Evolutionary conservation across 257 asterid species (phyloP).

Genomic region (Rhazya stricta): DNA sequence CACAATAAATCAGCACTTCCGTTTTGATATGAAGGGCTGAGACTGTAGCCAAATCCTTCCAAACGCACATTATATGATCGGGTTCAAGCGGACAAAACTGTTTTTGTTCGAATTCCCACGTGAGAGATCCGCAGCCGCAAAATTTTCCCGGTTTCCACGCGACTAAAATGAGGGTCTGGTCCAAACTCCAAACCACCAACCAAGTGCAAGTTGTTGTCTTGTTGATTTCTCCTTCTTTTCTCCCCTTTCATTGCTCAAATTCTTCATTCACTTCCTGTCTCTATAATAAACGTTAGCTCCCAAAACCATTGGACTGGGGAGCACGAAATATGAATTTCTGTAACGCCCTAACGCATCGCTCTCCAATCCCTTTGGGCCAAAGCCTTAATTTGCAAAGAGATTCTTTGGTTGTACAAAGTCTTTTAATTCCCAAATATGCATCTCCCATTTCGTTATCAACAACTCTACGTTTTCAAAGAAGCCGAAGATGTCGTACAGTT

Average conservation of each 20-base stretch:
- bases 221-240: neutral
- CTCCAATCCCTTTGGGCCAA: slow-evolving; percentile 4
- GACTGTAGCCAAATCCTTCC: no score
- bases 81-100: no score
- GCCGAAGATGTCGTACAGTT: slow-evolving; percentile 3
- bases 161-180: neutral
- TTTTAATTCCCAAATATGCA: neutral
- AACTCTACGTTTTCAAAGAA: neutral
- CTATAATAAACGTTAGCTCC: neutral
- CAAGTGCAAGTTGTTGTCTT: neutral
- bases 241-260: neutral
- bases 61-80: no score
- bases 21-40: no score
- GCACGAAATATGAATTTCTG: slow-evolving; percentile 6
- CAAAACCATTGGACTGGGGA: neutral
- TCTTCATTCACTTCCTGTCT: neutral
- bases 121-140: slow-evolving; percentile 5
- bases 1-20: no score
- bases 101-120: neutral
- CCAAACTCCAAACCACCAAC: neutral
- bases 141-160: neutral
- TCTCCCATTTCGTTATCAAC: neutral
- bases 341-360: slow-evolving; percentile 4
- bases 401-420: slow-evolving; percentile 7
- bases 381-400: neutral